Evolutionary conservation across 2,329 filamentous ascomycete species (phyloP).

Genomic region (Tolypocladium inflatum): DNA sequence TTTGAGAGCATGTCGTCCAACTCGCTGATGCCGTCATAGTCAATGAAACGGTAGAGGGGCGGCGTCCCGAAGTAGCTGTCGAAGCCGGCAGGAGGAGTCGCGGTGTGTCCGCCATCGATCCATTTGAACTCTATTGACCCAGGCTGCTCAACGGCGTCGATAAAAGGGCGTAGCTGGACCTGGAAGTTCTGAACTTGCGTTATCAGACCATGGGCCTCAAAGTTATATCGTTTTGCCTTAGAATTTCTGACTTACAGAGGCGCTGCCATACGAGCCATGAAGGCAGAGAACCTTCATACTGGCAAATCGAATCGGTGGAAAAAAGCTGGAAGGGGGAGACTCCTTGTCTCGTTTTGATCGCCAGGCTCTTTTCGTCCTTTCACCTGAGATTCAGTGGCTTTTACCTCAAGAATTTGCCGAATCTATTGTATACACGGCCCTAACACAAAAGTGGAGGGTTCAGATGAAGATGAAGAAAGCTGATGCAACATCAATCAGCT

Average conservation of each 20-base stretch:
- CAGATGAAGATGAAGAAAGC: too few species aligned
- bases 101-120: constrained; percentile 39
- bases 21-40: constrained; percentile 30
- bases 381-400: too few species aligned
- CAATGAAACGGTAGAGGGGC: constrained; percentile 46
- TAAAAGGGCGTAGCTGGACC: constrained; percentile 36
- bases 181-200: constrained; percentile 37
- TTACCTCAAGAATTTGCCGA: too few species aligned
- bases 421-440: too few species aligned
- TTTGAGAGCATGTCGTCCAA: constrained; percentile 37
- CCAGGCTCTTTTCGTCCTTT: too few species aligned
- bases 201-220: not conserved
- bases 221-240: not conserved
- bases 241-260: constrained; percentile 29
- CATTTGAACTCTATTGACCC: constrained; percentile 31
- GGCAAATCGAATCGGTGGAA: too few species aligned
- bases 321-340: too few species aligned
- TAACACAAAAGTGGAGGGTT: too few species aligned
- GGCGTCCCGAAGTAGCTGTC: constrained; percentile 47
- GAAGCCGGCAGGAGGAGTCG: constrained; percentile 42
- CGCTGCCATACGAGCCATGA: constrained; percentile 48
- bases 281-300: constrained; percentile 47
- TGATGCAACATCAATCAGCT: too few species aligned
- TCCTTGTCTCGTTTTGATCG: too few species aligned
- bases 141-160: constrained; percentile 9